A percentile compares a stretch with the other conserved stretches of the same genome.
Conservation (phyloP, 2,329 filamentous ascomycete species). For the Dactylella cylindrospora region DNA sequence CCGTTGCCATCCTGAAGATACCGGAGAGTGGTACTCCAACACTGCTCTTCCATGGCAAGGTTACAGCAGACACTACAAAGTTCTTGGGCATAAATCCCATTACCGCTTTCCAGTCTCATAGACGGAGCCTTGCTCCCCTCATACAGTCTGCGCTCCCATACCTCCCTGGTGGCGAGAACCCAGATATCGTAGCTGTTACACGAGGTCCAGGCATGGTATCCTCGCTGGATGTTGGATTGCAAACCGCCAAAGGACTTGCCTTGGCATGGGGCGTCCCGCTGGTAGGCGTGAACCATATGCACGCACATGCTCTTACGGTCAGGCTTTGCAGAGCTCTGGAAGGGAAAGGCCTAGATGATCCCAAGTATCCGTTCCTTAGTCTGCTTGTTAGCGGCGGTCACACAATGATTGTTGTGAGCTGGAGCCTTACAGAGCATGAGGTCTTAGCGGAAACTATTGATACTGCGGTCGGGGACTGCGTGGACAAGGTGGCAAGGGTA, state of each 20-base stretch:
- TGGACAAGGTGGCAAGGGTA: constrained; percentile 81
- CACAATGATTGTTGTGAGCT: constrained; percentile 78
- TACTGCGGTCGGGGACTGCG: constrained; percentile 81
- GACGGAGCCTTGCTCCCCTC: constrained; percentile 67
- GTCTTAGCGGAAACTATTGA: constrained; percentile 74
- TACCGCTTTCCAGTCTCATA: constrained; percentile 73
- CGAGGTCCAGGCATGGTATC: constrained; percentile 85
- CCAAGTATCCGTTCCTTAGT: constrained; percentile 79
- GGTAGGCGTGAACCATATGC: constrained; percentile 93
- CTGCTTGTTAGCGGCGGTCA: constrained; percentile 91
- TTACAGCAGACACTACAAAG: constrained; percentile 75
- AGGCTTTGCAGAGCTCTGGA: constrained; percentile 66
- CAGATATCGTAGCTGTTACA: constrained; percentile 86
- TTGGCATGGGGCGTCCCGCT: constrained; percentile 80
- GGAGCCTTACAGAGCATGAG: constrained; percentile 66
- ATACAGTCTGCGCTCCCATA: constrained; percentile 64
- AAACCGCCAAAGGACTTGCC: constrained; percentile 82
- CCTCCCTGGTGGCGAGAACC: constrained; percentile 58
- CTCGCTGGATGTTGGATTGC: constrained; percentile 74
- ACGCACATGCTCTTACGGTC: constrained; percentile 88
- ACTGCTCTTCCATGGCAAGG: constrained; percentile 75
- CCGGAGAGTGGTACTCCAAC: constrained; percentile 53
- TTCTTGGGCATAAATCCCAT: constrained; percentile 80
- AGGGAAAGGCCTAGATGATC: constrained; percentile 50
- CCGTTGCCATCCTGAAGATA: constrained; percentile 76